phyloP scores from a whole-genome alignment of 2,329 filamentous ascomycete genomes.

The Blastomyces gilchristii region DNA sequence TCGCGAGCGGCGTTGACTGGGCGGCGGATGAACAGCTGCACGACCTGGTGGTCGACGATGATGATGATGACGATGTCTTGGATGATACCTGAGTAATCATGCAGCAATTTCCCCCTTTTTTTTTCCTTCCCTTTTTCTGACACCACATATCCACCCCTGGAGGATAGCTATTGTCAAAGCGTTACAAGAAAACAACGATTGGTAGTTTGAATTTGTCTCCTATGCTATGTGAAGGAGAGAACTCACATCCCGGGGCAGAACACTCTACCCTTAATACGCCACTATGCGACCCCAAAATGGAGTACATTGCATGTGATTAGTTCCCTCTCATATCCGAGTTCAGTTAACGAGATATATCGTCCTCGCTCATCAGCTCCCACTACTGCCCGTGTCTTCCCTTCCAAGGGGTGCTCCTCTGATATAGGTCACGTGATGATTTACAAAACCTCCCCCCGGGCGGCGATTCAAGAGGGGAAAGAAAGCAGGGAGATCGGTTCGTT shows the following conservation, averaged over 20 bases:
- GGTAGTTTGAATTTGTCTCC: not conserved
- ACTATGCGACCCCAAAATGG: not conserved
- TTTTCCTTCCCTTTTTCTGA: not conserved
- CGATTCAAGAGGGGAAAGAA: not conserved
- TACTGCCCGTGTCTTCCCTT: no score
- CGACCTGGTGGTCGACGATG: conserved; percentile 60
- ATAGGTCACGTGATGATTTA: not conserved
- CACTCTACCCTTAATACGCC: not conserved
- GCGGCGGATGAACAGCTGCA: conserved; percentile 56
- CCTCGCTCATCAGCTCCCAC: not conserved
- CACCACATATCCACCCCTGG: not conserved
- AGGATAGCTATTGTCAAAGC: not conserved
- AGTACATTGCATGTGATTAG: not conserved
- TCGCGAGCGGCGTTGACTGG: conserved; percentile 77
- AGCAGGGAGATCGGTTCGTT: no score
- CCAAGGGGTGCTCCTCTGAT: not conserved
- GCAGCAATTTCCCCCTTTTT: not conserved
- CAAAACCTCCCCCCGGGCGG: not conserved
- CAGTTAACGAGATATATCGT: not conserved
- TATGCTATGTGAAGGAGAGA: not conserved
- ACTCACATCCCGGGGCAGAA: not conserved
- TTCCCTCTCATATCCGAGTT: not conserved
- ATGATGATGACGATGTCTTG: conserved; percentile 21
- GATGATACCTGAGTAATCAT: conserved; percentile 8
- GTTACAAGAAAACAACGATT: not conserved